A percentile compares a stretch with the other conserved stretches of the same genome.
phyloP scores from a whole-genome alignment of 2,329 filamentous ascomycete genomes.

The Plenodomus tracheiphilus region DNA sequence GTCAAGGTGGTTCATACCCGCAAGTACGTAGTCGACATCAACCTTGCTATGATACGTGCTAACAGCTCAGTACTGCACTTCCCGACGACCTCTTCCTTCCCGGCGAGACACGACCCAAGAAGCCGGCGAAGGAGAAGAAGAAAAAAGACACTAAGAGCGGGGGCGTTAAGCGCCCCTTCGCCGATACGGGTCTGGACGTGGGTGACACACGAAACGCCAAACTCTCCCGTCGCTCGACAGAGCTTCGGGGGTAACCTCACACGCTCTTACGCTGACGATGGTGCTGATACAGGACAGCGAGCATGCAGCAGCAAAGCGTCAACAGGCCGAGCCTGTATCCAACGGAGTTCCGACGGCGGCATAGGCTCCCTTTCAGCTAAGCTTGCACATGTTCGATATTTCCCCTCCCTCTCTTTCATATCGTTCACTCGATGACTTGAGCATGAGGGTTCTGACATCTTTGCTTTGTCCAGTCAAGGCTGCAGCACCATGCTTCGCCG shows the following conservation, averaged over 20 bases:
- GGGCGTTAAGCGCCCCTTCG: conserved; percentile 47
- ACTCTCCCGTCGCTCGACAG: conserved; percentile 17
- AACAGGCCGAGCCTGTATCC: conserved; percentile 31
- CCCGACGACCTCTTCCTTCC: conserved; percentile 86
- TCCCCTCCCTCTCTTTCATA: conserved; percentile 5
- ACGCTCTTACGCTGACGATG: conserved; percentile 35
- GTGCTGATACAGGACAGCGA: conserved; percentile 45
- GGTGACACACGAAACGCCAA: conserved; percentile 35
- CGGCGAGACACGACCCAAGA: conserved; percentile 63
- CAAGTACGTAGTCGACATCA: conserved; percentile 64
- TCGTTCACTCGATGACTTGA: conserved; percentile 14
- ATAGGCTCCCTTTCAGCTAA: conserved; percentile 34
- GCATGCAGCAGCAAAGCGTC: conserved; percentile 38
- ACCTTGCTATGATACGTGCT: conserved; percentile 6
- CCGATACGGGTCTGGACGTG: conserved; percentile 52
- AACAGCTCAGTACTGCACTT: conserved; percentile 70
- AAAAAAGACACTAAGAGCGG: conserved; percentile 30
- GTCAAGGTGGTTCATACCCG: conserved; percentile 82
- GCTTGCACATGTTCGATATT: conserved; percentile 35
- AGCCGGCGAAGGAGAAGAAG: conserved; percentile 48
- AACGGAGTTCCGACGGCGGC: conserved; percentile 37
- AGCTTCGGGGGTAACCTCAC: conserved; percentile 20
- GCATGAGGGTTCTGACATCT: conserved; percentile 29
- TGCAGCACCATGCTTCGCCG: conserved; percentile 15
- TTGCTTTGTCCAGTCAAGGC: conserved; percentile 28